Evolutionary conservation across 179 eudicot genomes (phyloP).

Genomic region (Corrigiola litoralis): DNA sequence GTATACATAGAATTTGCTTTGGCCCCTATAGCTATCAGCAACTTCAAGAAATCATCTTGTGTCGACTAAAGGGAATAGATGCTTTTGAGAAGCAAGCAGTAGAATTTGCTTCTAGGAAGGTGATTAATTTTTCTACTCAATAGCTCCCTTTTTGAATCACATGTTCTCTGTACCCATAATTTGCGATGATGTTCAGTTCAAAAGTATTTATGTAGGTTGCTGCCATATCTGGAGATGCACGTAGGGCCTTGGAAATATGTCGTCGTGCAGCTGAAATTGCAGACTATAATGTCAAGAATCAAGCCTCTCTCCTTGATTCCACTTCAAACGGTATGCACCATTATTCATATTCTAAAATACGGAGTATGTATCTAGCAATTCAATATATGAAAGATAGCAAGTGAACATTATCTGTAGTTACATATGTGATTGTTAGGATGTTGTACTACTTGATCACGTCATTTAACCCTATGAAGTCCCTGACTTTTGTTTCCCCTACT

Average conservation of each 20-base stretch:
- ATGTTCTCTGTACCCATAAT: background rate
- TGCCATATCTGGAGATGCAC: conserved; percentile 99
- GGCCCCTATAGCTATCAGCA: conserved; percentile 89
- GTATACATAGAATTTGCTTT: conserved; percentile 90
- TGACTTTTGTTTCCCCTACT: background rate
- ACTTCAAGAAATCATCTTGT: conserved; percentile 87
- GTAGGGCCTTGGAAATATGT: conserved; percentile 94
- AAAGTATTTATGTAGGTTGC: conserved; percentile 58
- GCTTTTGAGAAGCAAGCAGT: conserved; percentile 95
- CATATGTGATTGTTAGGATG: background rate
- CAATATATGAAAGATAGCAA: conserved; percentile 1
- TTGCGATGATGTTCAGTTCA: background rate
- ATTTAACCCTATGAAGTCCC: background rate
- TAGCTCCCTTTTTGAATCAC: background rate
- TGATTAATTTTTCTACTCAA: conserved; percentile 10
- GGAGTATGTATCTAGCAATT: background rate
- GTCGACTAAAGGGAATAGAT: conserved; percentile 84
- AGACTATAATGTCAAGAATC: conserved; percentile 65
- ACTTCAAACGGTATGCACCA: conserved; percentile 46
- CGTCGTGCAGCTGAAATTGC: conserved; percentile 96
- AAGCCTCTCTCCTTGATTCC: conserved; percentile 29
- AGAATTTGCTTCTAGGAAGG: conserved; percentile 98
- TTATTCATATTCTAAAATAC: background rate
- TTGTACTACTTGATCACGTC: background rate
- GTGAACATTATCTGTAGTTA: background rate